Percentiles rank a stretch among this genome's conserved stretches.
Conservation (phyloP, 305 asterid genomes). For the Ajuga reptans region DNA sequence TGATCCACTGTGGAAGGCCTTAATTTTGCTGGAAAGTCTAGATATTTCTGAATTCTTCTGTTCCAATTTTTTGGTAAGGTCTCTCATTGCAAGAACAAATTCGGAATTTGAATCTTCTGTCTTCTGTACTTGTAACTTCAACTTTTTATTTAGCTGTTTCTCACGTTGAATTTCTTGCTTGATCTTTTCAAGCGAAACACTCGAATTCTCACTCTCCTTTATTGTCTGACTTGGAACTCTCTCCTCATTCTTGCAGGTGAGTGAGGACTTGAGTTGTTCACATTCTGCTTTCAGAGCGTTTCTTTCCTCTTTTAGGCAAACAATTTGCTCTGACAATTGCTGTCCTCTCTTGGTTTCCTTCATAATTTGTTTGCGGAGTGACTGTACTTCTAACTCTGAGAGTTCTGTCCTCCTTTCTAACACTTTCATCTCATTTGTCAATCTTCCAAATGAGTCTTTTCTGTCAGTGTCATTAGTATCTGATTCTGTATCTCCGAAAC, state of each 20-base stretch:
- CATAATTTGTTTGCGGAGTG: slow-evolving; percentile 61
- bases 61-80: slow-evolving; percentile 61
- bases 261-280: slow-evolving; percentile 45
- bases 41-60: slow-evolving; percentile 57
- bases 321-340: slow-evolving; percentile 51
- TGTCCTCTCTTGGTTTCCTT: slow-evolving; percentile 65
- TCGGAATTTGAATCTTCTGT: slow-evolving; percentile 86
- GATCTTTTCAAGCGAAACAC: slow-evolving; percentile 36
- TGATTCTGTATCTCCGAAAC: slow-evolving; percentile 36
- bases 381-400: slow-evolving; percentile 67
- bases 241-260: slow-evolving; percentile 26
- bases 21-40: slow-evolving; percentile 49
- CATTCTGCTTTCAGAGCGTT: slow-evolving; percentile 52
- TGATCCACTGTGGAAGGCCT: slow-evolving; percentile 36
- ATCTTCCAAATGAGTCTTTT: slow-evolving; percentile 26
- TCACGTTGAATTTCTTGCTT: slow-evolving; percentile 57
- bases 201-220: slow-evolving; percentile 30
- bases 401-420: slow-evolving; percentile 63
- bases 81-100: slow-evolving; percentile 64
- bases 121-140: slow-evolving; percentile 56
- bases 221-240: slow-evolving; percentile 26
- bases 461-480: slow-evolving; percentile 29
- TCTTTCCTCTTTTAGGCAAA: slow-evolving; percentile 48
- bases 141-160: slow-evolving; percentile 49
- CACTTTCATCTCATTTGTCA: slow-evolving; percentile 36